A percentile compares a stretch with the other conserved stretches of the same genome.
These are phyloP conservation scores for Hypsizygus marmoreus DNA, from an alignment of 768 basidiomycete genomes.

Conservation along the genomic window DNA sequence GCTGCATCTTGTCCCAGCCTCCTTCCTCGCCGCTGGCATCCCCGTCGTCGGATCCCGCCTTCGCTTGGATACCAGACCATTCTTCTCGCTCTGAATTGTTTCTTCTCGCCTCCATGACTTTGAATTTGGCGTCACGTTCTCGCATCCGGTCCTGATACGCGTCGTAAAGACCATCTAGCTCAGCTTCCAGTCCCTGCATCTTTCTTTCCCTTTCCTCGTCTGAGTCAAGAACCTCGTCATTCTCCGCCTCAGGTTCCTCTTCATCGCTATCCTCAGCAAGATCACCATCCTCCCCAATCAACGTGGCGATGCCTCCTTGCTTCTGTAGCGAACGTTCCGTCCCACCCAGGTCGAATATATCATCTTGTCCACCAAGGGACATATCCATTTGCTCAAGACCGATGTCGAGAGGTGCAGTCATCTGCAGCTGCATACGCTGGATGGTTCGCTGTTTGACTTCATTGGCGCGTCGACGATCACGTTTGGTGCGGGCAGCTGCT, in stretches of 20 bases:
- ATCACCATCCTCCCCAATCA: slow-evolving; percentile 26
- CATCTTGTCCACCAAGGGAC: slow-evolving; percentile 77
- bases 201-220: slow-evolving; percentile 74
- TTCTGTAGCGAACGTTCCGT: slow-evolving; percentile 48
- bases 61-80: slow-evolving; percentile 72
- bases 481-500: slow-evolving; percentile 69
- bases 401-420: slow-evolving; percentile 97
- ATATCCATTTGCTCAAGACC: slow-evolving; percentile 84
- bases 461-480: slow-evolving; percentile 82
- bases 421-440: slow-evolving; percentile 93
- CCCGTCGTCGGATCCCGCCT: slow-evolving; percentile 27
- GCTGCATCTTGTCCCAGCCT: slow-evolving; percentile 71
- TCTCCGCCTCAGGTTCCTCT: slow-evolving; percentile 42
- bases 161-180: slow-evolving; percentile 88
- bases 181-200: slow-evolving; percentile 70
- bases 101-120: slow-evolving; percentile 74
- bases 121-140: slow-evolving; percentile 87
- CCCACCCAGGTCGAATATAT: slow-evolving; percentile 83
- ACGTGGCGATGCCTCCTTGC: slow-evolving; percentile 39
- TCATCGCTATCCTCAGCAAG: slow-evolving; percentile 25
- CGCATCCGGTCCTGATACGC: slow-evolving; percentile 78
- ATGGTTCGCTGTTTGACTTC: slow-evolving; percentile 87
- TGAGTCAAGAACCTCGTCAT: slow-evolving; percentile 50
- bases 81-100: slow-evolving; percentile 76
- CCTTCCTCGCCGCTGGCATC: slow-evolving; percentile 53